Evolutionary conservation across 1,139 yeast species (phyloP).

Genomic region (Martiniozyma asiatica): DNA sequence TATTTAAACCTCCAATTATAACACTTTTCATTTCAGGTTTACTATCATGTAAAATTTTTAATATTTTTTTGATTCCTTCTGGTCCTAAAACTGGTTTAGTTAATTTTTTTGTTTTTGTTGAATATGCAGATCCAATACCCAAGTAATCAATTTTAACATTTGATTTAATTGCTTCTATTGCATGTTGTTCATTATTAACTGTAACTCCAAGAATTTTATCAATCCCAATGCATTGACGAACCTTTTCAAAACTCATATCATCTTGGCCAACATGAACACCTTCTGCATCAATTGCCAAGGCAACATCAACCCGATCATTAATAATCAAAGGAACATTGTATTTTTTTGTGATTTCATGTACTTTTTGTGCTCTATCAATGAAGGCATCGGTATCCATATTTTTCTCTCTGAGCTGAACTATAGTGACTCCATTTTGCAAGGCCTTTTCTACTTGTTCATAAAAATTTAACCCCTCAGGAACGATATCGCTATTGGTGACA

Average conservation of each 20-base stretch:
- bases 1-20: slow-evolving; percentile 81
- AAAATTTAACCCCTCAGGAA: slow-evolving; percentile 53
- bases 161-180: slow-evolving; percentile 37
- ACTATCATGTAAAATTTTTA: slow-evolving; percentile 33
- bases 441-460: slow-evolving; percentile 50
- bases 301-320: slow-evolving; percentile 83
- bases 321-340: slow-evolving; percentile 68
- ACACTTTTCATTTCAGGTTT: slow-evolving; percentile 43
- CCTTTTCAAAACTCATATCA: slow-evolving; percentile 62
- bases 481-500: slow-evolving; percentile 73
- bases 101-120: slow-evolving; percentile 59
- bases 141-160: slow-evolving; percentile 54
- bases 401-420: slow-evolving; percentile 81
- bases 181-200: slow-evolving; percentile 49
- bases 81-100: slow-evolving; percentile 47
- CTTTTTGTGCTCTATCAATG: slow-evolving; percentile 44
- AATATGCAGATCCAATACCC: slow-evolving; percentile 77
- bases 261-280: slow-evolving; percentile 84
- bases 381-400: slow-evolving; percentile 57
- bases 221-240: slow-evolving; percentile 55
- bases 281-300: slow-evolving; percentile 80
- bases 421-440: slow-evolving; percentile 59
- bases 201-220: slow-evolving; percentile 74
- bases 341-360: slow-evolving; percentile 49
- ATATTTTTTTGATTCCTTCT: slow-evolving; percentile 46